phyloP scores from a whole-genome alignment of 345 rosid genomes.

The Populus pruinosa region DNA sequence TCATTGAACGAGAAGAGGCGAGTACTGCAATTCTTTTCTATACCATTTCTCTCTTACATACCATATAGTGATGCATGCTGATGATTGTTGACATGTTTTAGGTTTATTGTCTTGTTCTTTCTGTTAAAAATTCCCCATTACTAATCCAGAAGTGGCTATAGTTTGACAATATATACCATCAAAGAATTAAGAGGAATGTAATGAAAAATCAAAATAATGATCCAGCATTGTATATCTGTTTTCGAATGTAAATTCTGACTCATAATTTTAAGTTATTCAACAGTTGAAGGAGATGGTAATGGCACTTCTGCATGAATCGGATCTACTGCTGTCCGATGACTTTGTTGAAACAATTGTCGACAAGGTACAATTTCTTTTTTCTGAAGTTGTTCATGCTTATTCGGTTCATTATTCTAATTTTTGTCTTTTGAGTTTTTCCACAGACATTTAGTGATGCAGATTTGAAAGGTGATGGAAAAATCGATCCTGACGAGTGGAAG shows the following conservation, averaged over 20 bases:
- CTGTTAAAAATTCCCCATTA: background rate
- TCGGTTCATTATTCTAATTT: background rate
- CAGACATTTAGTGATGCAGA: conserved; percentile 80
- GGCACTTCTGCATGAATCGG: conserved; percentile 86
- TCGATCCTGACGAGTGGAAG: conserved; percentile 86
- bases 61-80: background rate
- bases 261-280: background rate
- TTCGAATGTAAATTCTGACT: background rate
- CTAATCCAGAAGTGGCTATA: background rate
- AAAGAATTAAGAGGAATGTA: background rate
- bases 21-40: conserved; percentile 8
- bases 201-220: background rate
- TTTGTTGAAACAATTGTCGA: conserved; percentile 66
- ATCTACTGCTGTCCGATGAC: conserved; percentile 64
- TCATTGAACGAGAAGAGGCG: conserved; percentile 85
- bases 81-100: background rate
- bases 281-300: conserved; percentile 94
- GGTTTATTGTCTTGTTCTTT: background rate
- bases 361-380: conserved; percentile 41
- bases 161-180: background rate
- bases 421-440: background rate
- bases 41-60: background rate
- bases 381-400: background rate
- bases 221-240: background rate
- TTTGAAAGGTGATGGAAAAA: conserved; percentile 64